Evolutionary conservation across 2,329 filamentous ascomycete genomes (phyloP).

Genomic region (Cercospora brassicicola): DNA sequence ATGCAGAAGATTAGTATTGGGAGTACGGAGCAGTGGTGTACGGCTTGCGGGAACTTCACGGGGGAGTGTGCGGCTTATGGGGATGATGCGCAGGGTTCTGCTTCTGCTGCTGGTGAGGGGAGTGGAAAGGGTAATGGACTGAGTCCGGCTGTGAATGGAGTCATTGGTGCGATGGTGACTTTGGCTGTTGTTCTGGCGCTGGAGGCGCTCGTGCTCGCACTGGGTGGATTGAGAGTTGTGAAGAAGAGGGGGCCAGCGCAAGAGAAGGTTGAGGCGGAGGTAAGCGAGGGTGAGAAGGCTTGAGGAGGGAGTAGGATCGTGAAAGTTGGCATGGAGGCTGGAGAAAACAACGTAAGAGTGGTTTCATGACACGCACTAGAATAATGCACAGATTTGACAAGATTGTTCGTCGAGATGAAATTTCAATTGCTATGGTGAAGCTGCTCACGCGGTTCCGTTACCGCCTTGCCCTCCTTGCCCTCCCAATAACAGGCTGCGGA

Average conservation of each 20-base stretch:
- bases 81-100: slow-evolving; percentile 3
- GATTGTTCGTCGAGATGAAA: neutral
- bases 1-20: slow-evolving; percentile 68
- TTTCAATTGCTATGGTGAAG: neutral
- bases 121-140: slow-evolving; percentile 46
- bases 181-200: slow-evolving; percentile 62
- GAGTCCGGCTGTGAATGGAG: slow-evolving; percentile 72
- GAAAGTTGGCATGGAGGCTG: neutral
- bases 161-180: slow-evolving; percentile 72
- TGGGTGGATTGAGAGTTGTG: slow-evolving; percentile 60
- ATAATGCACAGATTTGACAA: neutral
- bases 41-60: slow-evolving; percentile 69
- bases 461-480: neutral
- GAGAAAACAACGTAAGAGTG: neutral
- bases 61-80: slow-evolving; percentile 60
- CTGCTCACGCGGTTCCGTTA: neutral
- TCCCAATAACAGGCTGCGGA: neutral
- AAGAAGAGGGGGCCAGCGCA: slow-evolving; percentile 51
- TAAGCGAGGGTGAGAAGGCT: neutral
- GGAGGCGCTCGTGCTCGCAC: slow-evolving; percentile 54
- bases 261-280: neutral
- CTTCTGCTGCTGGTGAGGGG: slow-evolving; percentile 27
- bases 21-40: slow-evolving; percentile 70
- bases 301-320: neutral
- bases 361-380: neutral